Conservation (phyloP, 768 basidiomycete species). For the Boletus vermiculosoides region DNA sequence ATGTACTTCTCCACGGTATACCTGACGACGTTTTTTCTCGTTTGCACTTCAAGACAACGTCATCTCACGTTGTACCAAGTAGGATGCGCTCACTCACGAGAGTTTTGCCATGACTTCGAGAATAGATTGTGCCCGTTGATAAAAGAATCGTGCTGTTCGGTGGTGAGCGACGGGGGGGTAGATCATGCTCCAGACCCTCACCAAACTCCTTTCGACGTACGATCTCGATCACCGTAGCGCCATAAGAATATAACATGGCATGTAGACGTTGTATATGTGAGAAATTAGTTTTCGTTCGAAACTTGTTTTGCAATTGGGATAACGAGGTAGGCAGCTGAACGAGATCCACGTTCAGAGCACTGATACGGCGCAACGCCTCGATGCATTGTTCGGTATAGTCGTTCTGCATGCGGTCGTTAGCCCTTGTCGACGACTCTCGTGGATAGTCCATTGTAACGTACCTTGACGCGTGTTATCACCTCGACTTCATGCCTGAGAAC, state of each 20-base stretch:
- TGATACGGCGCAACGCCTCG: constrained; percentile 68
- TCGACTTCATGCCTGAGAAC: constrained; percentile 60
- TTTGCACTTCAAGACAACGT: constrained; percentile 45
- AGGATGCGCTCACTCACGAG: constrained; percentile 52
- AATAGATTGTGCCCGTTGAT: constrained; percentile 75
- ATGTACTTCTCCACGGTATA: constrained; percentile 82
- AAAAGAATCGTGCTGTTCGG: constrained; percentile 68
- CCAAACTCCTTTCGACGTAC: constrained; percentile 89
- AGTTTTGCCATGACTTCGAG: constrained; percentile 86
- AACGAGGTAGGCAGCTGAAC: constrained; percentile 69
- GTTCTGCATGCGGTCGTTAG: constrained; percentile 49
- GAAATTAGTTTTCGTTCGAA: constrained; percentile 80
- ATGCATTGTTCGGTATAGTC: constrained; percentile 68
- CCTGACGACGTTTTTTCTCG: constrained; percentile 79
- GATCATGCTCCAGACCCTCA: constrained; percentile 34
- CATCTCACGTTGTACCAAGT: constrained; percentile 2
- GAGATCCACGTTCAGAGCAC: constrained; percentile 77
- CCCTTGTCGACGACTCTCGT: background rate
- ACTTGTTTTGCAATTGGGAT: constrained; percentile 62
- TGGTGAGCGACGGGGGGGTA: constrained; percentile 3
- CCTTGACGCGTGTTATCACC: constrained; percentile 55
- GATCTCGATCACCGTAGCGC: constrained; percentile 86
- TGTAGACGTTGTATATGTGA: constrained; percentile 89
- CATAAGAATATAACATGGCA: constrained; percentile 89
- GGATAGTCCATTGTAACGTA: constrained; percentile 21